Conservation (phyloP, 805 yeast genomes). For the Pichia insulana region DNA sequence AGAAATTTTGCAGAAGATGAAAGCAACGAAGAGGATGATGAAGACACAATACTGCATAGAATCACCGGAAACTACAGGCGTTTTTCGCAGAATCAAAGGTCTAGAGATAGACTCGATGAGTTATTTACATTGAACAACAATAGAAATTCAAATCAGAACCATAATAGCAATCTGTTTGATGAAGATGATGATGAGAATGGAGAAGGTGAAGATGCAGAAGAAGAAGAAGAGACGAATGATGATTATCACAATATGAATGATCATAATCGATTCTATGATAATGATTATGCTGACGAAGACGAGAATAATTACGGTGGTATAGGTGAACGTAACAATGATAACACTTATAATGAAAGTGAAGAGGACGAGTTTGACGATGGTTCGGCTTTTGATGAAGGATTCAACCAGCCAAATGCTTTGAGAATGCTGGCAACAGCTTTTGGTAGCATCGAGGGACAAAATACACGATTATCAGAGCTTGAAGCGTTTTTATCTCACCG, state of each 20-base stretch:
- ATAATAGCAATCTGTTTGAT: neutral
- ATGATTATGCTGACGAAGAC: conserved; percentile 21
- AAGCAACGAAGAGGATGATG: conserved; percentile 22
- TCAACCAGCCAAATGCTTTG: conserved; percentile 2
- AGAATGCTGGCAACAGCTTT: conserved; percentile 12
- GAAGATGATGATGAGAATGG: conserved; percentile 2
- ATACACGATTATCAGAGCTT: neutral
- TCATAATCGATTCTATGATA: conserved; percentile 13
- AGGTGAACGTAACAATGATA: conserved; percentile 5
- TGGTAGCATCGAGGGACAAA: neutral
- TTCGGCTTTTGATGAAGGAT: neutral
- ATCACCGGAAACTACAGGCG: conserved; percentile 34
- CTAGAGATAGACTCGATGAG: conserved; percentile 7
- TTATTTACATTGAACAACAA: conserved; percentile 13
- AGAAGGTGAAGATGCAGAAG: conserved; percentile 16
- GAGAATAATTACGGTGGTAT: conserved; percentile 1
- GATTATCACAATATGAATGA: conserved; percentile 12
- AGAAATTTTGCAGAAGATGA: conserved; percentile 8
- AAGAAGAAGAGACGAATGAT: conserved; percentile 9
- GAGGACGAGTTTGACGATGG: neutral
- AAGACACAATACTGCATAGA: conserved; percentile 27
- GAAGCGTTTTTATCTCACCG: conserved; percentile 1
- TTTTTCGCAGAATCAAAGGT: conserved; percentile 21
- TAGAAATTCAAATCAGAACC: too few species aligned
- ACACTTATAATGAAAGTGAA: conserved; percentile 5